Evolutionary conservation across 768 basidiomycete genomes (phyloP), one percentile per base, ranked within the genome.

Genomic region (Pleurotus sapidus): DNA sequence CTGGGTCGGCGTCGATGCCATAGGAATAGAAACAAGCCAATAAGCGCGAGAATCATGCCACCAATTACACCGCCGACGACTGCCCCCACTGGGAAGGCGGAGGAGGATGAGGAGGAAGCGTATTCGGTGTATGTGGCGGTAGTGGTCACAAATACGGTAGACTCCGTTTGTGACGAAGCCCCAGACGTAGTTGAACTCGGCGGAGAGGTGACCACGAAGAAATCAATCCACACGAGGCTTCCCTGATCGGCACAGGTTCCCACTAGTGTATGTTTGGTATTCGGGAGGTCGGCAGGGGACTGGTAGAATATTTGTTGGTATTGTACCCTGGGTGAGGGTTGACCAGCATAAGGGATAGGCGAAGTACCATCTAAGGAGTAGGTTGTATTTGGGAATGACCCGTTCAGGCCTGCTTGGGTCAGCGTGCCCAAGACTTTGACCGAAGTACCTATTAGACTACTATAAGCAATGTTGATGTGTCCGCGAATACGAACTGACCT

Each of bases 271-370:
- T 56, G 55, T n/a, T 46, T 45, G 15, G 17, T 47, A 39, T 56
- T 47, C 8, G 42, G 43, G 12, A 56, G 14, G 24, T 8, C 24
- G 30, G 30, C 30, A 2, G 55, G 43, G 2, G 55, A 56, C 17
- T 56, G 55, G 24, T 46, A 56, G 27, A 56, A 56, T 18, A 56
- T 8, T 46, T 56, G 55, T 37, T 56, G 55, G 43, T 46, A 56
- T 14, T n/a, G 7, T 24, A 38, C 25, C 14, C 24, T 20, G 27
- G 9, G 55, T 25, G 40, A 17, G 9, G 15, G 39, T 24, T 45
- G 15, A 25, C 46, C 46, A 4, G 17, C 9, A 34, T 24, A 50
- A 15, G n/a, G 18, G 15, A 46, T 27, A n/a, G 30, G 23, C 12
- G 23, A 46, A 24, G 55, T 39, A 30, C 17, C 12, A 24, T 56